These are phyloP conservation scores for Mortierella polycephala DNA, from an alignment of 371 early-diverging fungal species.

Conservation along the genomic window DNA sequence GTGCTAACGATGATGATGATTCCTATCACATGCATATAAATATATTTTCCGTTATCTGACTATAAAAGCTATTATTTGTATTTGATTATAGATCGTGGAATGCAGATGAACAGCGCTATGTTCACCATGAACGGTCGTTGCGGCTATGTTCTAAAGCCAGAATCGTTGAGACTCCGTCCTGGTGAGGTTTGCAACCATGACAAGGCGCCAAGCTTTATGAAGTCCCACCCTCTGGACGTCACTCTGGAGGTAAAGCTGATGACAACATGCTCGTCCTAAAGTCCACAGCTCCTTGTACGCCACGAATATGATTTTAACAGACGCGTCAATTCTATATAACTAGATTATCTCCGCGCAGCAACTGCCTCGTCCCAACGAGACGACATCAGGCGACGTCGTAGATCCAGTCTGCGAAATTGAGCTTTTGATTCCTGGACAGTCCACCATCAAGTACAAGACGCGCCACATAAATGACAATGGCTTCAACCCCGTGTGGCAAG, in stretches of 20 bases:
- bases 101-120: slow-evolving; percentile 82
- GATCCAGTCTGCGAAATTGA: slow-evolving; percentile 71
- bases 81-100: slow-evolving; percentile 62
- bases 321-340: not conserved
- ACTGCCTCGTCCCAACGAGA: slow-evolving; percentile 67
- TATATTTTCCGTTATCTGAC: not conserved
- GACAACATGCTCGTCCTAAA: not conserved
- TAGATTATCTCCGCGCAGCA: slow-evolving; percentile 73
- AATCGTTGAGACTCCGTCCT: slow-evolving; percentile 50
- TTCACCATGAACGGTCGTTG: slow-evolving; percentile 71
- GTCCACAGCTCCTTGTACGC: too few relatives aligned
- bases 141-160: slow-evolving; percentile 85
- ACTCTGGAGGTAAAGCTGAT: slow-evolving; percentile 28
- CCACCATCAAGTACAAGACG: slow-evolving; percentile 54
- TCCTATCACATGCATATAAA: not conserved
- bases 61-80: not conserved
- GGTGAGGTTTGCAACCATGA: slow-evolving; percentile 42
- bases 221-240: slow-evolving; percentile 30
- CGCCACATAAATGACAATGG: slow-evolving; percentile 58
- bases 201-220: slow-evolving; percentile 34
- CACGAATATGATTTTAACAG: not conserved
- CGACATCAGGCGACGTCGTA: slow-evolving; percentile 59
- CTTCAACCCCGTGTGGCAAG: slow-evolving; percentile 73
- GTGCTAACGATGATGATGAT: not conserved
- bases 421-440: slow-evolving; percentile 53